Base-by-base conservation (phyloP, 257 asterid species). In the Hygrophila difformis region DNA sequence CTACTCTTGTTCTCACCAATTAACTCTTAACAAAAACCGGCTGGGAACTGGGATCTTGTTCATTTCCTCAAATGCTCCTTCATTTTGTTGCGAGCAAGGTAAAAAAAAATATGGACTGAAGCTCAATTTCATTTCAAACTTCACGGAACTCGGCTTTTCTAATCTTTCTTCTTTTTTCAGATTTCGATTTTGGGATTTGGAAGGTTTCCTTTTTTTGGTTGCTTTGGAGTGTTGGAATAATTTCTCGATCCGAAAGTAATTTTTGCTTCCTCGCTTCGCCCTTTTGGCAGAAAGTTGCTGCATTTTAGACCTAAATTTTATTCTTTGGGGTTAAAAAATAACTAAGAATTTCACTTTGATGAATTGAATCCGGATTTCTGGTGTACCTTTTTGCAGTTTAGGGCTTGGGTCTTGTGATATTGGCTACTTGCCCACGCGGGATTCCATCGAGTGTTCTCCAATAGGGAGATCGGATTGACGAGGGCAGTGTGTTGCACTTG, bases 31-130 rank as follows among this genome's bases (percentile, higher is more conserved):
- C n/a, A n/a, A n/a, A n/a, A n/a, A n/a, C n/a, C n/a, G n/a, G n/a
- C n/a, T n/a, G n/a, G n/a, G n/a, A n/a, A n/a, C n/a, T n/a, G n/a
- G n/a, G 71, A 71, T 71, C 74, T 56, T 63, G 69, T 39, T 60
- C 70, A 54, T 56, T 60, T 49, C 61, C 47, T 47, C 71, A 59
- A 58, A 71, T 66, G 70, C 67, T 66, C 65, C 51, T 57, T 58
- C 64, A 39, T 68, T 62, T 68, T 57, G 74, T 66, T 39, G 63
- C 60, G 60, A 63, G 71, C 61, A 61, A 66, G 74, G 69, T 66
- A n/a, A 62, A 50, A 36, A 33, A n/a, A n/a, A 31, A 42, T 56
- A 36, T 26, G 59, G 24, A 36, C 33, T 26, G 31, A 38, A 53
- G 47, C 54, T 47, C 11, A 47, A 31, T 47, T 33, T 28, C 46